phyloP scores from a whole-genome alignment of 2,329 filamentous ascomycete genomes.

The Scleromitrula shiraiana region DNA sequence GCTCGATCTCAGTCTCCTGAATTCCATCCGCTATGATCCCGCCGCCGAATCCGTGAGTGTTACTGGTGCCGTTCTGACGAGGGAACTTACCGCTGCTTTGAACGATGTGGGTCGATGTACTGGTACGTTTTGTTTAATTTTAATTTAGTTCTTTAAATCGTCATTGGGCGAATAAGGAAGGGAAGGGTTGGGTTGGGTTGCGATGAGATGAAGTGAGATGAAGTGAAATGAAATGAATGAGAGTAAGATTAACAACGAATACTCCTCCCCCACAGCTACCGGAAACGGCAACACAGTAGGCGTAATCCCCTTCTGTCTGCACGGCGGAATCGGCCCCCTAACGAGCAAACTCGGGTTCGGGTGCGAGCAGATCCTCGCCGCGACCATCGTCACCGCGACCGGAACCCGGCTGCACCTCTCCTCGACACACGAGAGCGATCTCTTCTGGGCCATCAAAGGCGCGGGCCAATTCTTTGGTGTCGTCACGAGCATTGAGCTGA shows the following conservation, averaged over 20 bases:
- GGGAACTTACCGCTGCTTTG: not conserved
- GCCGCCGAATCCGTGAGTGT: not conserved
- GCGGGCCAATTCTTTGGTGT: not conserved
- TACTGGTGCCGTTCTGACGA: not conserved
- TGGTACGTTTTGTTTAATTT: too few species aligned
- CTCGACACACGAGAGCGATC: not conserved
- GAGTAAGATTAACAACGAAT: not conserved
- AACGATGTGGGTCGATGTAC: not conserved
- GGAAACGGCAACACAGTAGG: not conserved
- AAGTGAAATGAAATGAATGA: too few species aligned
- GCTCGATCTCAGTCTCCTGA: slow-evolving; percentile 21
- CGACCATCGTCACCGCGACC: not conserved
- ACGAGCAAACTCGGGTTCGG: not conserved
- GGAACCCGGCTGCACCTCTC: not conserved
- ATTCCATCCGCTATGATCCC: slow-evolving; percentile 4
- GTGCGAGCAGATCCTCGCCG: not conserved
- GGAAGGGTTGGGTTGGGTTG: too few species aligned
- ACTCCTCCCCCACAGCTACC: not conserved
- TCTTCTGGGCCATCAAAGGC: not conserved
- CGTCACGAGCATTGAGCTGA: not conserved
- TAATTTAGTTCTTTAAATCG: too few species aligned
- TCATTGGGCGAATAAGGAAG: too few species aligned
- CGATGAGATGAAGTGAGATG: too few species aligned
- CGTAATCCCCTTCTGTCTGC: not conserved
- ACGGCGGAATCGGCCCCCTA: not conserved